Evolutionary conservation across 2,329 filamentous ascomycete genomes (phyloP).

Genomic region (Trichoderma simmonsii): DNA sequence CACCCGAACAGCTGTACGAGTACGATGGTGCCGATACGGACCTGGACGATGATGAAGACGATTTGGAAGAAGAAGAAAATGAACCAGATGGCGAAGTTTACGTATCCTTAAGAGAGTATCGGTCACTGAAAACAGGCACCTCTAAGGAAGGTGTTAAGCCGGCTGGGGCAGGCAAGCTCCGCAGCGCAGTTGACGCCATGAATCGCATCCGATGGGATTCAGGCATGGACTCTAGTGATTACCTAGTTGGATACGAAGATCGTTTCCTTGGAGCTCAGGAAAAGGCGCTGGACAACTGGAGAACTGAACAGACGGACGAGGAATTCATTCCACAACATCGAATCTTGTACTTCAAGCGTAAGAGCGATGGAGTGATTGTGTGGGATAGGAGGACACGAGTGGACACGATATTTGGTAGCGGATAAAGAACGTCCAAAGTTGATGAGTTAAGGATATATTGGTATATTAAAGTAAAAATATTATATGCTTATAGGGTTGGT

Average conservation of each 20-base stretch:
- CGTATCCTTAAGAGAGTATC: conserved; percentile 1
- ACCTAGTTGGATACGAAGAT: conserved; percentile 60
- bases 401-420: conserved; percentile 57
- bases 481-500: neutral
- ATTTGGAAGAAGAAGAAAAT: conserved; percentile 32
- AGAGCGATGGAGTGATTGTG: conserved; percentile 48
- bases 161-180: conserved; percentile 45
- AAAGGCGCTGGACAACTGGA: conserved; percentile 54
- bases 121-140: neutral
- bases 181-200: conserved; percentile 56
- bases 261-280: conserved; percentile 55
- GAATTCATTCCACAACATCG: conserved; percentile 66
- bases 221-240: conserved; percentile 50
- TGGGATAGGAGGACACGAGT: conserved; percentile 55
- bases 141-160: conserved; percentile 23
- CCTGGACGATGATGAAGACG: neutral
- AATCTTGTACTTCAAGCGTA: conserved; percentile 58
- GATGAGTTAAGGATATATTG: neutral
- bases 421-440: conserved; percentile 21
- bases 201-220: conserved; percentile 59
- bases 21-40: conserved; percentile 26
- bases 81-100: conserved; percentile 33
- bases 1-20: conserved; percentile 49
- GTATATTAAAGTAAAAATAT: neutral
- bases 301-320: conserved; percentile 59